Evolutionary conservation across 768 basidiomycete genomes (phyloP), one percentile per base, ranked within the genome.

Genomic region (Leccinum subtestaceum): DNA sequence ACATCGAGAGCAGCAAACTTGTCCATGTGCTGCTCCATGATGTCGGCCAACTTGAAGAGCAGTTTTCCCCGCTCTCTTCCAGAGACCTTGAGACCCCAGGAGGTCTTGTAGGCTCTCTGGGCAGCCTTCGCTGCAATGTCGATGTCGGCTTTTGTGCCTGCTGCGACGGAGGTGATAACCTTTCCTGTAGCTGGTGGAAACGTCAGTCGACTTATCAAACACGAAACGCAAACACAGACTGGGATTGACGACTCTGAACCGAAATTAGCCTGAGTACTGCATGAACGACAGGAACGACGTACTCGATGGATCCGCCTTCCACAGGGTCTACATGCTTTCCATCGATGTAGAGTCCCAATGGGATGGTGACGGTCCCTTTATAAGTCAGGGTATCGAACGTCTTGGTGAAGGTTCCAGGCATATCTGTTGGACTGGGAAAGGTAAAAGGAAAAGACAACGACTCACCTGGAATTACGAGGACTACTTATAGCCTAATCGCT

Each of bases 301-400:
- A 89, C 88, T 88, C 86, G 66, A 90, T 85, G 29, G 80, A 80
- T 23, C 76, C 79, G 15, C 78, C 77, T 9, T 80, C 75, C 13
- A 77, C 76, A 31, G 83, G 81, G 48, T 84, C 82, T 17, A 85
- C 79, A 45, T 64, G 53, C 34, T 67, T 52, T 60, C 85, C 84
- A 65, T 82, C 76, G 67, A 92, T 92, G 76, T 86, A 92, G 57
- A 91, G 72, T 25, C 88, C 86, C 23, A 87, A 84, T 58, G 80
- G 76, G 60, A 88, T 68, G 3, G 74, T 73, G n/a, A 77, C 68
- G n/a, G 74, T 75, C 36, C 85, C 85, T 70, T 84, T 87, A 79
- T 76, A 88, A 56, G 75, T 66, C 23, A 77, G 75, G 19, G 80
- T 83, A 59, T 85, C 75, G 63, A 85, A 85, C n/a, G 74, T 72